phyloP scores from a whole-genome alignment of 352 stramenopile species.

The Elongisporangium anandrum region DNA sequence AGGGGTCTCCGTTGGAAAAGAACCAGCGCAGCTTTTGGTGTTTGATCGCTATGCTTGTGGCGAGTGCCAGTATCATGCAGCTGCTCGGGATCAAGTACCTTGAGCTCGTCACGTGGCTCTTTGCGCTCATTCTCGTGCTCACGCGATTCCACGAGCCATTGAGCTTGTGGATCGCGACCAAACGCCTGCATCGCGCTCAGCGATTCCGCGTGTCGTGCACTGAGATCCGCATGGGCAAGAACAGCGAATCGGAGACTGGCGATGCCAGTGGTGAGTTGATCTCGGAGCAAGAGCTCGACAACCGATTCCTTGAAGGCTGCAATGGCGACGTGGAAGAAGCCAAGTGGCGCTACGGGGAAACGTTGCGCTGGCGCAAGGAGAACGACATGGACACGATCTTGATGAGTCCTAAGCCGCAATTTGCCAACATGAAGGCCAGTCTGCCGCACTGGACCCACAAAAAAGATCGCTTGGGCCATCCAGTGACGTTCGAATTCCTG shows the following conservation, averaged over 20 bases:
- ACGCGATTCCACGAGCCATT: slow-evolving; percentile 52
- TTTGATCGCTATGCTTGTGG: slow-evolving; percentile 35
- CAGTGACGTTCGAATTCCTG: slow-evolving; percentile 51
- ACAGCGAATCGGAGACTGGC: slow-evolving; percentile 18
- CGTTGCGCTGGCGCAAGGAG: slow-evolving; percentile 61
- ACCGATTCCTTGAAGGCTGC: slow-evolving; percentile 60
- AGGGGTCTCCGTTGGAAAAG: slow-evolving; percentile 13
- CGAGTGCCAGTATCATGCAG: slow-evolving; percentile 37
- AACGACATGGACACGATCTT: slow-evolving; percentile 71
- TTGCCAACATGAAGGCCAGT: slow-evolving; percentile 56
- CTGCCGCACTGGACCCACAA: slow-evolving; percentile 67
- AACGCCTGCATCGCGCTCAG: slow-evolving; percentile 30
- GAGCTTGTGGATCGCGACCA: slow-evolving; percentile 45
- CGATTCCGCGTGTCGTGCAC: slow-evolving; percentile 34
- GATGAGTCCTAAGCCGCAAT: slow-evolving; percentile 44
- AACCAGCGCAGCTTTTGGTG: slow-evolving; percentile 37
- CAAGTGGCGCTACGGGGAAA: slow-evolving; percentile 55
- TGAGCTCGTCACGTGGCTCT: slow-evolving; percentile 48
- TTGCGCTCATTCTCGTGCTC: slow-evolving; percentile 46
- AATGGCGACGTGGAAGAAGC: slow-evolving; percentile 67
- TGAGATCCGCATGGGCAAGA: slow-evolving; percentile 39
- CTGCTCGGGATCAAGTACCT: slow-evolving; percentile 32
- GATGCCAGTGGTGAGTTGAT: slow-evolving; percentile 26
- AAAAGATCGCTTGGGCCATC: slow-evolving; percentile 53
- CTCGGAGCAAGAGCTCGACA: slow-evolving; percentile 36